Base-by-base conservation (phyloP, 2,329 filamentous ascomycete species). In the Curvularia verruculosa region DNA sequence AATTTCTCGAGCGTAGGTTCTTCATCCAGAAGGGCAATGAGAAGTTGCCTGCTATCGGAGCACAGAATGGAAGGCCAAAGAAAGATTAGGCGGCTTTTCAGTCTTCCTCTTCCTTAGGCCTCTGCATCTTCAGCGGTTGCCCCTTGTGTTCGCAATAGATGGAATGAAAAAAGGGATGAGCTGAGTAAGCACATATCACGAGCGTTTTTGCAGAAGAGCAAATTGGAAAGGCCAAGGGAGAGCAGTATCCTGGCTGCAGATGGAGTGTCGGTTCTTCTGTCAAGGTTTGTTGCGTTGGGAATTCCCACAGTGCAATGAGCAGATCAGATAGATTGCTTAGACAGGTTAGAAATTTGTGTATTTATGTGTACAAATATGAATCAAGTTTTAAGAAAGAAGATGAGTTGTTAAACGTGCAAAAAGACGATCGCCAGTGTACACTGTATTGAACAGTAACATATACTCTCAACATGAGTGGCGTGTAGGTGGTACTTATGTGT, bases 1-100 rank as follows among this genome's bases (percentile, higher is more conserved):
- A 97, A 80, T 83, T 87, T 52, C 65, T 89, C 43, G 92, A 97
- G 81, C 70, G 80, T 53, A 68, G 60, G 19, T 74, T 73, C 62
- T 77, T 72, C 59, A 68, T 71, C 43, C 64, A 66, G 23, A 73
- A 65, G 54, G 53, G 65, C 2, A 60, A 60, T 21, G 61, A 64
- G 29, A 64, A 63, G 37, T 39, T 61, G n/a, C 54, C 61, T 18
- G 51, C 34, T 28, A 48, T 24, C 7, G 64, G 59, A 29, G 26
- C 23, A 47, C 52, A 61, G 54, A 74, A 73, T 46, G 70, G 69
- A 13, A 61, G 64, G 51, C 59, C 65, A n/a, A 73, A 75, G 65
- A 68, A 66, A 49, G 69, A 75, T 54, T 73, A 65, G 37, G n/a
- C 34, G 15, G 9, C 15, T 36, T n/a, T 36, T 13, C 28, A 6